These are phyloP conservation scores for Mycena vulgaris DNA, from an alignment of 768 basidiomycete species.

Conservation along the genomic window DNA sequence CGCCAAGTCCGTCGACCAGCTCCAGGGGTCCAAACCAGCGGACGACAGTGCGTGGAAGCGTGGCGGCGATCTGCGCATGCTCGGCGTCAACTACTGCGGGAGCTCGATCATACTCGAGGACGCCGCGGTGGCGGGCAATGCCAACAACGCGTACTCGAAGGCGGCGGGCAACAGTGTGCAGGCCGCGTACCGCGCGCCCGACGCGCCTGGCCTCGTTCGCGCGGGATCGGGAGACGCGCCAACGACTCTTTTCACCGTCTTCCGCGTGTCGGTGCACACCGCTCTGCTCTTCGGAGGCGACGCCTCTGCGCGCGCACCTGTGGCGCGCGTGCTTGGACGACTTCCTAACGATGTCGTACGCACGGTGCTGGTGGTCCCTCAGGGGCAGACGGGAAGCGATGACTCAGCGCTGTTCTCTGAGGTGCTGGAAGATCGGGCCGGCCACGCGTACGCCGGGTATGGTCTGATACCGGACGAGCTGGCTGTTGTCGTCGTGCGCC, in stretches of 20 bases:
- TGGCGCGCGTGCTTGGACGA: neutral
- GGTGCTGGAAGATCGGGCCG: slow-evolving; percentile 32
- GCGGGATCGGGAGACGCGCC: neutral
- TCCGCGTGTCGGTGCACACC: slow-evolving; percentile 46
- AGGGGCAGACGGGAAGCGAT: neutral
- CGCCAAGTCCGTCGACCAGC: slow-evolving; percentile 39
- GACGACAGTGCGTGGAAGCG: slow-evolving; percentile 25
- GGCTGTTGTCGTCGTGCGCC: slow-evolving; percentile 39
- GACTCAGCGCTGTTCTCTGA: neutral
- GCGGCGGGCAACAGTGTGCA: slow-evolving; percentile 38
- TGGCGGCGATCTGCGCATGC: slow-evolving; percentile 48
- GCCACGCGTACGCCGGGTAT: slow-evolving; percentile 37
- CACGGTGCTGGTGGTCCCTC: slow-evolving; percentile 8
- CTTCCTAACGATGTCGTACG: neutral
- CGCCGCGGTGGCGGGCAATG: neutral
- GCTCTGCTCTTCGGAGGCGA: slow-evolving; percentile 47
- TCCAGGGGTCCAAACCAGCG: neutral
- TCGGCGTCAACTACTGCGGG: slow-evolving; percentile 63
- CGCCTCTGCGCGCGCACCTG: neutral
- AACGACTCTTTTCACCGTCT: slow-evolving; percentile 47
- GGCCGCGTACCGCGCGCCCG: slow-evolving; percentile 54
- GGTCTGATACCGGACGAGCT: neutral
- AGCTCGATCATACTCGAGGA: slow-evolving; percentile 55
- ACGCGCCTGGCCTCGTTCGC: slow-evolving; percentile 48
- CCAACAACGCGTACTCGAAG: neutral